These are phyloP conservation scores for Theobroma cacao DNA, from an alignment of 345 rosid genomes.

Conservation along the genomic window DNA sequence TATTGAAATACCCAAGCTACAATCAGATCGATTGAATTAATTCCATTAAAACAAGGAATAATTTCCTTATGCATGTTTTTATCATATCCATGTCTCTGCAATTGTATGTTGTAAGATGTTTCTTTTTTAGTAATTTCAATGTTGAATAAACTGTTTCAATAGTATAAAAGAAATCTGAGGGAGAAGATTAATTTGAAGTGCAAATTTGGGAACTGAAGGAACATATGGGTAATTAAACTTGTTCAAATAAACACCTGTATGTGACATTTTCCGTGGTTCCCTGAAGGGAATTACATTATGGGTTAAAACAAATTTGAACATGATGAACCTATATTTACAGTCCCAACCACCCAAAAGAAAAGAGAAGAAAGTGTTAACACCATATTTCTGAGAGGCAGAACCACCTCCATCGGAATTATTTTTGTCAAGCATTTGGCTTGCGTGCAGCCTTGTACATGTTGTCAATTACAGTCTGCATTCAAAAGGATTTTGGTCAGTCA, in stretches of 20 bases:
- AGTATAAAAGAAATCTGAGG: no score
- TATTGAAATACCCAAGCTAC: not conserved
- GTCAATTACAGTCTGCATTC: conserved; percentile 57
- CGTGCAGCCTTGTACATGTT: conserved; percentile 58
- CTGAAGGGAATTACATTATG: not conserved
- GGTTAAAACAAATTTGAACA: not conserved
- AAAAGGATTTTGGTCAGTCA: not conserved
- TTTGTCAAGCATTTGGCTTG: conserved; percentile 34
- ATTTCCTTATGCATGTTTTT: not conserved
- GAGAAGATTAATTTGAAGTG: no score
- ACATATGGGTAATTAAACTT: no score
- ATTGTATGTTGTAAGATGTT: not conserved
- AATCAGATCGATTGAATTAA: not conserved
- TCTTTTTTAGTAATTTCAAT: not conserved
- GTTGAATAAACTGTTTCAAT: not conserved
- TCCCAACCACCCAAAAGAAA: not conserved
- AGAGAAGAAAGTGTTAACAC: not conserved
- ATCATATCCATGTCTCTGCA: not conserved
- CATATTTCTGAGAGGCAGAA: not conserved
- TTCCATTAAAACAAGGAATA: not conserved
- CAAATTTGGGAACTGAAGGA: no score
- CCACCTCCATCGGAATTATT: not conserved
- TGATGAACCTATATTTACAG: not conserved
- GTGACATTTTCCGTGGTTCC: no score
- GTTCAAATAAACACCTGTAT: no score